Conservation (phyloP, 2,329 filamentous ascomycete genomes). For the Botrytis deweyae region DNA sequence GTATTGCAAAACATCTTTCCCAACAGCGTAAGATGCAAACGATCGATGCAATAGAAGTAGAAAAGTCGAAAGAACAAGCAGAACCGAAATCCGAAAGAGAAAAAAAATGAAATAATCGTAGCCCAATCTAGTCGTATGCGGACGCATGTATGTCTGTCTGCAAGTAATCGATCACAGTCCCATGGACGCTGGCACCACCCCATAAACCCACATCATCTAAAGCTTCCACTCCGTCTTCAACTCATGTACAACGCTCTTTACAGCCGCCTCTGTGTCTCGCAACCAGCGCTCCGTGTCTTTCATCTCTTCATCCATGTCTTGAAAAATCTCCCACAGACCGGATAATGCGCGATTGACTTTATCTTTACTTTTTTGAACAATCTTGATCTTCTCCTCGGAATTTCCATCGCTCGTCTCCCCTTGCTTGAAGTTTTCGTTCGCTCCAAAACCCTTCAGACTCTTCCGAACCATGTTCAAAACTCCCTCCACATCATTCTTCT, state of each 20-base stretch:
- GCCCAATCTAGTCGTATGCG: neutral
- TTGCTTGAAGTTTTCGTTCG: neutral
- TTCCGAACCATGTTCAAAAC: neutral
- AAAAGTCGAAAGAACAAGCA: neutral
- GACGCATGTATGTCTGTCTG: neutral
- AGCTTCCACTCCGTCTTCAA: neutral
- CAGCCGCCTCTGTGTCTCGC: neutral
- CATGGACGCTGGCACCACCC: neutral
- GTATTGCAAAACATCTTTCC: neutral
- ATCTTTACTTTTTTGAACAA: neutral
- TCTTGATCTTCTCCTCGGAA: neutral
- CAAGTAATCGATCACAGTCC: neutral
- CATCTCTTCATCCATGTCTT: neutral
- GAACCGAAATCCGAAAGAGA: neutral
- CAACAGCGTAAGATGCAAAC: neutral
- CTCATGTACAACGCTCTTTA: neutral
- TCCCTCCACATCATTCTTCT: neutral
- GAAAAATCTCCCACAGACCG: neutral
- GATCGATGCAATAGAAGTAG: neutral
- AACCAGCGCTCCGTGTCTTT: neutral
- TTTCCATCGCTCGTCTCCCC: neutral
- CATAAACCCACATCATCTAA: neutral
- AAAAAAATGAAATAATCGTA: neutral
- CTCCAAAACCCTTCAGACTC: neutral
- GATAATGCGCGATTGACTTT: neutral